Percentiles rank a stretch among this genome's conserved stretches.
These are phyloP conservation scores for Berberis vulgaris DNA, from an alignment of 164 flowering plant genomes.

Conservation along the genomic window DNA sequence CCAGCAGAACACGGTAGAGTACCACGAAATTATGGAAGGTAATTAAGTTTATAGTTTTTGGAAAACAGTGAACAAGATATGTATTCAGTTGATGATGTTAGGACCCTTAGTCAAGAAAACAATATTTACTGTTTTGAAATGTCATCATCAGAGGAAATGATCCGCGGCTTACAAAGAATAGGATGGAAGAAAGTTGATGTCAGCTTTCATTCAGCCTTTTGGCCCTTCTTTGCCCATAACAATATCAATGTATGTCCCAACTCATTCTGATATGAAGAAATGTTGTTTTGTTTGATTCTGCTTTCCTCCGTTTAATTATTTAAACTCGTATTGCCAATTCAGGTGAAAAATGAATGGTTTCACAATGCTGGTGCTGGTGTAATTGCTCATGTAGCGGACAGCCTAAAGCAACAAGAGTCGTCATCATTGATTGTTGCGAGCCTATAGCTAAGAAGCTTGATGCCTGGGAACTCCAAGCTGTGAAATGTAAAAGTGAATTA, in stretches of 20 bases:
- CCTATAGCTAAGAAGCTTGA: slow-evolving; percentile 30
- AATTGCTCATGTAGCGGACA: slow-evolving; percentile 89
- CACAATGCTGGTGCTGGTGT: slow-evolving; percentile 91
- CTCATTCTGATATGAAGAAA: not conserved
- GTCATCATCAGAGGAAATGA: slow-evolving; percentile 75
- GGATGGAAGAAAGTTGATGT: slow-evolving; percentile 97
- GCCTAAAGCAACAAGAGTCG: slow-evolving; percentile 70
- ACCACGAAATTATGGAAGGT: slow-evolving; percentile 92
- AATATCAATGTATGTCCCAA: slow-evolving; percentile 65
- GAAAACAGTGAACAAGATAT: not conserved
- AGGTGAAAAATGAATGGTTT: slow-evolving; percentile 90
- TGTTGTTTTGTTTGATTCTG: not conserved
- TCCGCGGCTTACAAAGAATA: slow-evolving; percentile 67
- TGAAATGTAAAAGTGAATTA: too few species aligned
- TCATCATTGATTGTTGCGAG: slow-evolving; percentile 43
- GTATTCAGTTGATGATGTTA: not conserved
- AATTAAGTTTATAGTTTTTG: not conserved
- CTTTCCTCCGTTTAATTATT: not conserved
- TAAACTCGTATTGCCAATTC: slow-evolving; percentile 3
- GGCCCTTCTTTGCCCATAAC: slow-evolving; percentile 95
- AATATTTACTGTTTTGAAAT: not conserved
- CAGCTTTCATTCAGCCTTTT: slow-evolving; percentile 79
- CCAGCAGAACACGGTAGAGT: slow-evolving; percentile 47
- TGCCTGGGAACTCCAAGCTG: too few species aligned
- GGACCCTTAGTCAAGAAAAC: not conserved